Base-by-base conservation (phyloP, 352 stramenopile genomes). In the Pseudoperonospora humuli region DNA sequence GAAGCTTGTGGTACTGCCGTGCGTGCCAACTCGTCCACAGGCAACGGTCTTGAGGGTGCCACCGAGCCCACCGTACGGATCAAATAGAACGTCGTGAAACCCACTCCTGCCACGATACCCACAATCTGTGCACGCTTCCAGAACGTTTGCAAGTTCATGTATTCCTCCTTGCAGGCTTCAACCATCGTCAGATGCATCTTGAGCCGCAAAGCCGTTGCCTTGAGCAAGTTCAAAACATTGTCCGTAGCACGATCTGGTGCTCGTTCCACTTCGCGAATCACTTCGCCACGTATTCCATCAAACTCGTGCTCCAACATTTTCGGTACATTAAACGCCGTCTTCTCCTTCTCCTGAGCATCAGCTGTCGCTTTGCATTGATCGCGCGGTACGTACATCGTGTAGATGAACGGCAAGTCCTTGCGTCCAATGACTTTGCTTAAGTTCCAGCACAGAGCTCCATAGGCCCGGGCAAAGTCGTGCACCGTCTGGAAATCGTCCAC, bases 341-440 rank as follows among this genome's bases (percentile, higher is more conserved):
- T 27, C 7, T 23, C 45, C 15, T 61, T 53, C 25, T 56, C 59
- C 9, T 53, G 51, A 10, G 27, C 37, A 1, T 20, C 61, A 13
- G 27, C 42, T 13, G 46, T 17, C 7, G 46, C 18, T 3, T 61
- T 58, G 9, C 64, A 61, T 45, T 84, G 61, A 28, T 84, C 71
- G 25, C 75, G 67, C 0, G 81, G 81, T 5, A 93, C 81, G 50
- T 93, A 89, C 81, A 93, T 93, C 7, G 81, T 88, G 56, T 91
- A 93, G 42, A 93, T 91, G 52, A 89, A 90, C 17, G 81, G 81
- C 54, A 93, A 34, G 27, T 93, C 81, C 48, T 93, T 93, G 20
- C 81, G 68, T 21, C 76, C 78, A 28, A 88, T 93, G 41, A 93
- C 76, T 33, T 91, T 89, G 51, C 81, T 93, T 28, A 93, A 55